phyloP scores from a whole-genome alignment of 2,329 filamentous ascomycete genomes.

The Sphaceloma murrayae region DNA sequence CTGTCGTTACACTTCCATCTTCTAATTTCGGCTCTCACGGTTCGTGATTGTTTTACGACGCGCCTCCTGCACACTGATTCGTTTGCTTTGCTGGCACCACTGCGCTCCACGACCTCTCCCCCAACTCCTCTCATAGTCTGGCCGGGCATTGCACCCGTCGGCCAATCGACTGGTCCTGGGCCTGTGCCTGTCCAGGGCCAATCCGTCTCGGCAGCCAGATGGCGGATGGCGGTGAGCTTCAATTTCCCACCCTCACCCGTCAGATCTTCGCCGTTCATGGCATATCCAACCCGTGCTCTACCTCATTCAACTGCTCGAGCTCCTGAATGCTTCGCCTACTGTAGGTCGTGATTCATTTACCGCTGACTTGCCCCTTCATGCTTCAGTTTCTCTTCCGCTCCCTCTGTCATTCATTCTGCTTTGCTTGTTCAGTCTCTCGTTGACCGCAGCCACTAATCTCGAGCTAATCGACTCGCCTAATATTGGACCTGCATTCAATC shows the following conservation, averaged over 20 bases:
- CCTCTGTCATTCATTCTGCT: conserved; percentile 3
- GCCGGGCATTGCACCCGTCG: not conserved
- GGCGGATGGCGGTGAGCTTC: conserved; percentile 10
- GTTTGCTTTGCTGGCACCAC: conserved; percentile 13
- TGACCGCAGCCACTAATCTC: conserved; percentile 13
- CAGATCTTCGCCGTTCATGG: conserved; percentile 13
- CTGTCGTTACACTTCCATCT: not conserved
- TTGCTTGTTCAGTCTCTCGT: conserved; percentile 11
- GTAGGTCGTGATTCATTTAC: conserved; percentile 14
- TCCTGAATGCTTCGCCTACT: conserved; percentile 7
- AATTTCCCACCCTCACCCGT: conserved; percentile 13
- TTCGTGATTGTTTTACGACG: conserved; percentile 10
- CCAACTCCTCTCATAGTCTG: not conserved
- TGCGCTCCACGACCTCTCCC: not conserved
- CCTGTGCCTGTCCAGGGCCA: not conserved
- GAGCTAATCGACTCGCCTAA: conserved; percentile 15
- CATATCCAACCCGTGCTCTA: conserved; percentile 12
- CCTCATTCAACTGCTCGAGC: conserved; percentile 9
- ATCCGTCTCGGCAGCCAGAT: conserved; percentile 12
- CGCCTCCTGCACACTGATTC: conserved; percentile 14
- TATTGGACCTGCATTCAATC: conserved; percentile 15
- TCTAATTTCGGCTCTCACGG: conserved; percentile 3
- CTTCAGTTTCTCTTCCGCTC: conserved; percentile 8
- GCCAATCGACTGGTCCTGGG: conserved; percentile 7
- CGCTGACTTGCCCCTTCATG: conserved; percentile 11